Evolutionary conservation across 192 early-diverging fungal genomes (phyloP), one percentile per base, ranked within the genome.

Genomic region (Coemansia nantahalensis): DNA sequence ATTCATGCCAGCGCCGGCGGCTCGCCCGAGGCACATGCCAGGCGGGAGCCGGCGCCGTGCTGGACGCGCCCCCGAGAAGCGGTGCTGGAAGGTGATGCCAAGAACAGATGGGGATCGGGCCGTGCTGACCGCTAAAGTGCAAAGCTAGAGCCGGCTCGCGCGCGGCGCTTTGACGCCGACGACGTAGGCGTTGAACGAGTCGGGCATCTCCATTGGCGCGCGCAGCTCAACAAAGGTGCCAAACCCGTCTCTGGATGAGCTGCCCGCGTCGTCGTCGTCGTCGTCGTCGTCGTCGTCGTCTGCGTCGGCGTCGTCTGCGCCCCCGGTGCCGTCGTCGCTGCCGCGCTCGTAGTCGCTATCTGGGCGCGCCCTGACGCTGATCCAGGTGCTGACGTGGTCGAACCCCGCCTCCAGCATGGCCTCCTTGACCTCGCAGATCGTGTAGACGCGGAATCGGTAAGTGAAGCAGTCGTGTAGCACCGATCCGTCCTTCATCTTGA

Each of bases 351-450:
- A 23, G 2, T 8, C 18, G 7, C 2, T 9, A 7, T 36, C 46
- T 1, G 10, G 4, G 15, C 14, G 19, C 22, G 15, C 23, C 41
- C 44, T 56, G 2, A 31, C 24, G 24, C 37, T 50, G 19, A 73
- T 54, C 74, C 74, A 80, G 10, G 74, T 46, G 32, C 63, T 51
- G 7, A 71, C 70, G 22, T 28, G 18, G 15, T 48, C 31, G 48
- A 80, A 80, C 23, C 79, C 74, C 0, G 79, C 68, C 33, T 80
- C 79, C n/a, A 73, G 17, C 79, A 80, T 72, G 3, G 79, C 79
- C 45, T 80, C 79, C 18, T 42, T 56, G n/a, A 80, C 39, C 49
- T 80, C 79, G 11, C 54, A 49, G 4, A 78, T 37, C 12, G 65
- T 52, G 31, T 80, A 80, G 7, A 66, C 47, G 7, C 74, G 47